Evolutionary conservation across 768 basidiomycete genomes (phyloP).

Genomic region (Tremella yokohamensis): DNA sequence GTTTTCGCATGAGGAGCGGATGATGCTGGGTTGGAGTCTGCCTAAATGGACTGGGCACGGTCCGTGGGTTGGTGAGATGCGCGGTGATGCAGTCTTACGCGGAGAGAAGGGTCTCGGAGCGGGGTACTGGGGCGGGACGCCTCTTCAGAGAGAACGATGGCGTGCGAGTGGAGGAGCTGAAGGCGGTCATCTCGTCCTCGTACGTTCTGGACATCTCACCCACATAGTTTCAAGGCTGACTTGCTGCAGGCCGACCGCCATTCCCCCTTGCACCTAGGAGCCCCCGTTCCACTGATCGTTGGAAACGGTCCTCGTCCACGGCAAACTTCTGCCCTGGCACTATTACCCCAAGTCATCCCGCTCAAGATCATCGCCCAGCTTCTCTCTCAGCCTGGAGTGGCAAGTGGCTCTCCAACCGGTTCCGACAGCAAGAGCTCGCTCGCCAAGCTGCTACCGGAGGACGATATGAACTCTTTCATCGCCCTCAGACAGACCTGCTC

Average conservation of each 20-base stretch:
- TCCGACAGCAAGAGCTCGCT: too few relatives aligned
- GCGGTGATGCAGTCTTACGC: neutral
- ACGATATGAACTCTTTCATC: slow-evolving; percentile 6
- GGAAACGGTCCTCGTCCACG: neutral
- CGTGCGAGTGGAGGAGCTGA: neutral
- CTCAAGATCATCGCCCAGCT: slow-evolving; percentile 13
- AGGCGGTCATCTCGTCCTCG: slow-evolving; percentile 13
- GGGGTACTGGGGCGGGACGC: slow-evolving; percentile 22
- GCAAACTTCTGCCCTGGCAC: slow-evolving; percentile 1
- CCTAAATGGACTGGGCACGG: slow-evolving; percentile 27
- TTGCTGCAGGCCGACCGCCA: neutral
- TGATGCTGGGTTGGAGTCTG: slow-evolving; percentile 25
- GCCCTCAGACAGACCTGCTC: slow-evolving; percentile 12
- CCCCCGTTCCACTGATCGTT: neutral
- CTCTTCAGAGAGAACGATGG: slow-evolving; percentile 11
- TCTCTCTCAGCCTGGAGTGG: neutral
- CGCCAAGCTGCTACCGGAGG: too few relatives aligned
- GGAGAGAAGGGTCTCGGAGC: slow-evolving; percentile 4
- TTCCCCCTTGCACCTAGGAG: neutral
- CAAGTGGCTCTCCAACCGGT: neutral
- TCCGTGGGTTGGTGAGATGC: slow-evolving; percentile 4
- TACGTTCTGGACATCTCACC: slow-evolving; percentile 5
- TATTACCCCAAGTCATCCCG: slow-evolving; percentile 11
- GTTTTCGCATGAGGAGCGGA: slow-evolving; percentile 13
- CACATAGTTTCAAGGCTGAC: neutral